Base-by-base conservation (phyloP, 441 rosid species). In the Bruguiera hainesii region DNA sequence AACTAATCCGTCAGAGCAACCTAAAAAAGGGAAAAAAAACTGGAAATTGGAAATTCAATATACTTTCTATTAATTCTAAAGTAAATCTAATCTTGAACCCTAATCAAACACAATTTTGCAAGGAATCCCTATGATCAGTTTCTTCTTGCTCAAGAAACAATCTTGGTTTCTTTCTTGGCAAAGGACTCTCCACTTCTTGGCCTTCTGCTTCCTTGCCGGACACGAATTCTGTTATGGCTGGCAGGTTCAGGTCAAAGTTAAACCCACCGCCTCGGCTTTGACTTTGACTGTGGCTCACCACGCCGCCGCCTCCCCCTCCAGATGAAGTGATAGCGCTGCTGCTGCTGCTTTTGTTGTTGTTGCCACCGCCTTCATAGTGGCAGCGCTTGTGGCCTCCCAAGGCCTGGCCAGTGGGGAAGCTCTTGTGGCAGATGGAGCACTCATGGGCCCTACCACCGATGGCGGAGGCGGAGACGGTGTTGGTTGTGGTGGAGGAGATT, bases 381-480 rank as follows among this genome's bases (percentile, higher is more conserved):
- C 94, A 77, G 63, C 93, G 83, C 76, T 93, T 91, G 76, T 91
- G 98, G 4, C 95, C 96, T 19, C 98, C 98, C 26, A 89, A 78
- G 62, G 96, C 98, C 78, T 89, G 95, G 15, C 95, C 96, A 10
- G 93, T 85, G 7, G 95, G 81, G 61, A 92, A 92, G 19, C 79
- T 57, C 79, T 83, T 92, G 71, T 79, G 81, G 70, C 96, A 89
- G 69, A 88, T 80, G 48, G 95, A 79, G 73, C 98, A 92, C 82
- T 84, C 83, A 75, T 90, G 95, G 26, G 82, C 55, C 71, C 79
- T 87, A 1, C 86, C 93, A 33, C 75, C 57, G 13, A 64, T 25
- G 31, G 66, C 58, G 51, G 26, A 39, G 62, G 65, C 61, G 25
- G 63, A 2, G 56, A 7, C 16, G 15, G 3, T 0, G 48, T 11